Conservation (phyloP, 768 basidiomycete genomes). For the Amanita fuliginea region DNA sequence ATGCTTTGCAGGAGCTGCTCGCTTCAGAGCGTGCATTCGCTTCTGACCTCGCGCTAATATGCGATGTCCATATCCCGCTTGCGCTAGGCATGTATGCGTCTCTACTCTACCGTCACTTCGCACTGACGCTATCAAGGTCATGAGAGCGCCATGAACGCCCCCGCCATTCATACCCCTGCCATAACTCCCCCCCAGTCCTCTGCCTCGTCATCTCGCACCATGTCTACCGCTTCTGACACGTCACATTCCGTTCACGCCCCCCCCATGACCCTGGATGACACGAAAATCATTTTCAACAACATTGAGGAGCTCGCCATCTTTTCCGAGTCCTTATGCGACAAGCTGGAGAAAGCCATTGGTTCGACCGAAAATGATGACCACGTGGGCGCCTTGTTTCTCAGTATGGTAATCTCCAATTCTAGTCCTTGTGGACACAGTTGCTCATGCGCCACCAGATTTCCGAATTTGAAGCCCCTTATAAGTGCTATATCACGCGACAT, state of each 20-base stretch:
- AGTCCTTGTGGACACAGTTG: constrained; percentile 6
- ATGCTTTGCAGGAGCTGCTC: constrained; percentile 69
- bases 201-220: constrained; percentile 36
- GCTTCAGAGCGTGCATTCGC: constrained; percentile 76
- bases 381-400: constrained; percentile 62
- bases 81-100: constrained; percentile 42
- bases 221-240: constrained; percentile 36
- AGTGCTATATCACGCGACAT: constrained; percentile 73
- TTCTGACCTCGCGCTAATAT: constrained; percentile 69
- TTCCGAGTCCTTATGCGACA: constrained; percentile 53
- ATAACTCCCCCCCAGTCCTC: constrained; percentile 37
- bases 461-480: constrained; percentile 61
- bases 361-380: constrained; percentile 54
- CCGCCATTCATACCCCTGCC: constrained; percentile 23
- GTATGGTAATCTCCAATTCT: constrained; percentile 38
- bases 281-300: constrained; percentile 66
- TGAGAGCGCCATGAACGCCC: constrained; percentile 17
- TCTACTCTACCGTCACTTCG: constrained; percentile 16
- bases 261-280: constrained; percentile 66
- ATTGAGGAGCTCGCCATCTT: constrained; percentile 65
- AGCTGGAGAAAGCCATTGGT: constrained; percentile 58
- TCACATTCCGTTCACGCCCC: constrained; percentile 29
- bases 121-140: constrained; percentile 20
- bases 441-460: constrained; percentile 38
- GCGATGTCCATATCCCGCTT: constrained; percentile 69